phyloP scores from a whole-genome alignment of 2,329 filamentous ascomycete genomes.

The Delphinella strobiligena region DNA sequence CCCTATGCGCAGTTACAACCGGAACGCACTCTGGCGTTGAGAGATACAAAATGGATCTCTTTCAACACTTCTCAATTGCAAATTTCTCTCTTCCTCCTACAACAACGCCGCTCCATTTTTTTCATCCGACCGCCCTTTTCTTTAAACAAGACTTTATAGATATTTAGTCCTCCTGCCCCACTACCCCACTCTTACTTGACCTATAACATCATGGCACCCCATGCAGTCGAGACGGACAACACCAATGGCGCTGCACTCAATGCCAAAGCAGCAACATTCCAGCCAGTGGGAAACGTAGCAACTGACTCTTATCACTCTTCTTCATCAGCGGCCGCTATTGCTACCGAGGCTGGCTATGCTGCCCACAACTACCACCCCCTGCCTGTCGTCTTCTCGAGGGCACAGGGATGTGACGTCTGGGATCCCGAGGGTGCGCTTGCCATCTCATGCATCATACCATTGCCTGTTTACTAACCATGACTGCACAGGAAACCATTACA shows the following conservation, averaged over 20 bases:
- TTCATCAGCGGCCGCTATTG: conserved; percentile 69
- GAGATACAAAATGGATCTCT: background rate
- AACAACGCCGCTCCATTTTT: background rate
- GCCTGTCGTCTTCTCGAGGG: conserved; percentile 81
- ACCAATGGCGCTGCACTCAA: conserved; percentile 20
- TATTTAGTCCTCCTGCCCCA: conserved; percentile 1
- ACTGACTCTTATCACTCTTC: conserved; percentile 53
- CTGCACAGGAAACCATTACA: conserved; percentile 55
- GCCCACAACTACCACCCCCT: conserved; percentile 99
- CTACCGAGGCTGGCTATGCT: conserved; percentile 69
- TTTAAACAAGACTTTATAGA: too few relatives aligned
- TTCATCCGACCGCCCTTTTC: too few relatives aligned
- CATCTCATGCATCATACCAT: background rate
- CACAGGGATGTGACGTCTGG: conserved; percentile 81
- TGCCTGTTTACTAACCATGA: background rate
- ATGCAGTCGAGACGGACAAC: conserved; percentile 19
- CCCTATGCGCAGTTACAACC: conserved; percentile 14
- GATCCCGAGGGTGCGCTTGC: conserved; percentile 65
- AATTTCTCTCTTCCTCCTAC: background rate
- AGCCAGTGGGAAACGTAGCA: conserved; percentile 22
- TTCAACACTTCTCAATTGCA: too few relatives aligned
- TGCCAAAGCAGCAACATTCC: conserved; percentile 29
- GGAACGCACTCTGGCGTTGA: background rate
- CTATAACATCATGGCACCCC: conserved; percentile 20
- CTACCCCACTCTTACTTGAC: conserved; percentile 1